Evolutionary conservation across 2,329 filamentous ascomycete species (phyloP), one percentile per base, ranked within the genome.

Genomic region (Nemania sp.): DNA sequence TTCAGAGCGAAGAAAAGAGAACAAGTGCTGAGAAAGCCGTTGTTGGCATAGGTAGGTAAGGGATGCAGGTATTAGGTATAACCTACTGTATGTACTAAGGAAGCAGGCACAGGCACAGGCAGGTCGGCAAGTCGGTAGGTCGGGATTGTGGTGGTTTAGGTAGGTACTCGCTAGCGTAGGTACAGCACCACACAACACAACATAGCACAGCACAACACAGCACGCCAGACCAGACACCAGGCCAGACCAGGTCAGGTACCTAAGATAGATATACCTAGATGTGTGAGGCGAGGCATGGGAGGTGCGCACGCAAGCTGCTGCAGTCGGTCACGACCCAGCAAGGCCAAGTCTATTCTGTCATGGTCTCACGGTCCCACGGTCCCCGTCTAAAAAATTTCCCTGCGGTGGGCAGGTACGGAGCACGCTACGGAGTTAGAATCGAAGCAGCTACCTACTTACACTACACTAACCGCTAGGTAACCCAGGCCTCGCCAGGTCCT

Each of bases 301-400:
- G 54, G 60, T 64, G 43, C 61, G 61, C 61, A 64, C 66, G 55
- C 61, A 64, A 55, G 55, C 56, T 41, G 60, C 43, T 20, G 43
- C 45, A 59, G 26, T 47, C 47, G 62, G 54, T 67, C 41, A 68
- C 61, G 55, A 61, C 66, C 62, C 22, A 52, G 45, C 47, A 47
- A 29, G 45, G 32, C 52, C 62, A 64, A 62, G 57, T 68, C 62
- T 38, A 62, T 65, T 65, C 62, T 38, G 64, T 59, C 64, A 67
- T 67, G 38, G 59, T 62, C 62, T 65, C 56, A 61, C 52, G 49
- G 35, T 41, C 45, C 60, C n/a, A n/a, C n/a, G n/a, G n/a, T n/a
- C n/a, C n/a, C n/a, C 45, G 32, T 63, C n/a, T 54, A 24, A 58
- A 67, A 67, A 68, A 64, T 68, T 68, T 68, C 65, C 59, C 45